Evolutionary conservation across 2,329 filamentous ascomycete species (phyloP).

Genomic region (Colletotrichum euphorbiae): DNA sequence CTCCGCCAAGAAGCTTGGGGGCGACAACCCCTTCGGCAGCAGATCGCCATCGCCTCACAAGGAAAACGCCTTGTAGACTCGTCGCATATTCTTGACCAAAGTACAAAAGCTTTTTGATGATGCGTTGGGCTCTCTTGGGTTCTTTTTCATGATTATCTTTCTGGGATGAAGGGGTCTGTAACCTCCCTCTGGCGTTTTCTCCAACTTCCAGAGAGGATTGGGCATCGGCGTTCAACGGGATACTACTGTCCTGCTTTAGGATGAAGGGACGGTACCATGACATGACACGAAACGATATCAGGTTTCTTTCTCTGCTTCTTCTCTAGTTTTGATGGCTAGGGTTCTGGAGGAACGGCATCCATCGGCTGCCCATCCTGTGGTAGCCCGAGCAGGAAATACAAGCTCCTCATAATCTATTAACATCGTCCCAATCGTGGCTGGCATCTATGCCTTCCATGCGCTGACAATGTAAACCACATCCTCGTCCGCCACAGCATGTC

Average conservation of each 20-base stretch:
- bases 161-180: background rate
- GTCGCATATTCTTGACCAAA: constrained; percentile 34
- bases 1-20: constrained; percentile 70
- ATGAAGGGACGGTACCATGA: constrained; percentile 38
- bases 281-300: constrained; percentile 42
- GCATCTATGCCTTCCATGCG: constrained; percentile 67
- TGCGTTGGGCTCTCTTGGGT: constrained; percentile 27
- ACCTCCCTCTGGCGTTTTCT: constrained; percentile 14
- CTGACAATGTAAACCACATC: constrained; percentile 77
- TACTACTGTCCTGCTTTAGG: constrained; percentile 34
- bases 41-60: constrained; percentile 42
- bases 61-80: constrained; percentile 27
- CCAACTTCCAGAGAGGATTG: constrained; percentile 14
- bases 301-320: constrained; percentile 31
- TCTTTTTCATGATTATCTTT: constrained; percentile 25
- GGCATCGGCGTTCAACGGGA: constrained; percentile 38
- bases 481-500: constrained; percentile 80
- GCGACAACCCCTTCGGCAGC: constrained; percentile 45
- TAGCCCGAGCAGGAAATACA: constrained; percentile 34
- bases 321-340: constrained; percentile 21
- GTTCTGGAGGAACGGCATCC: constrained; percentile 33
- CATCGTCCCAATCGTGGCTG: constrained; percentile 4
- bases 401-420: constrained; percentile 19
- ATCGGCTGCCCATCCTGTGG: constrained; percentile 20
- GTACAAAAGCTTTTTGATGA: constrained; percentile 35